Evolutionary conservation across 148 eudicot species (phyloP).

Genomic region (Suaeda aralocaspica): DNA sequence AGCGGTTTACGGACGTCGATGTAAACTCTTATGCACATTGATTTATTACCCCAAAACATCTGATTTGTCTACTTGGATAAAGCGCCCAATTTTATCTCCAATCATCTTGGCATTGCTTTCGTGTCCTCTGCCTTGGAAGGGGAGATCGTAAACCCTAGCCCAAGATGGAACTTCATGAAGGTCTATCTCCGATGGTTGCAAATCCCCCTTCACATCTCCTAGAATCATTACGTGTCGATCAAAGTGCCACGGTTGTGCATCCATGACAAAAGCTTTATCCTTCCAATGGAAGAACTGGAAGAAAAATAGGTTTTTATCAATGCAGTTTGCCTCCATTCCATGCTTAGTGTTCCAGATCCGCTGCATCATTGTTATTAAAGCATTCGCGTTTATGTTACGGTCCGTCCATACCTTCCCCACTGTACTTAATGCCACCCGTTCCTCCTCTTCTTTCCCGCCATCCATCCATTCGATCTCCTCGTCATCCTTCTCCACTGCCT

Average conservation of each 20-base stretch:
- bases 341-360: neutral
- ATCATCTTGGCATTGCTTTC: neutral
- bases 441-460: neutral
- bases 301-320: neutral
- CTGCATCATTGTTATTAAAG: neutral
- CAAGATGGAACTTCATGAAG: neutral
- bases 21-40: too few relatives aligned
- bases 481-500: neutral
- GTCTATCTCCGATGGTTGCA: neutral
- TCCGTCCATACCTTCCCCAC: neutral
- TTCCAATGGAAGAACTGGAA: constrained; percentile 7
- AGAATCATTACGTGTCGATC: neutral
- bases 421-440: neutral
- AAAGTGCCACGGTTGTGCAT: constrained; percentile 1
- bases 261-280: neutral
- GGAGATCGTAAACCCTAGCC: neutral
- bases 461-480: neutral
- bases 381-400: neutral
- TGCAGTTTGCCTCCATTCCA: neutral
- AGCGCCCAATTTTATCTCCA: neutral
- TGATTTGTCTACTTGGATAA: neutral
- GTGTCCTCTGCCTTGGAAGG: neutral
- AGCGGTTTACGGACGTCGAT: too few relatives aligned
- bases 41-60: too few relatives aligned
- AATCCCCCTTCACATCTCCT: neutral